Percentiles rank a stretch among this genome's conserved stretches.
Conservation (phyloP, 495 filamentous ascomycete species). For the Sporormia fimetaria region DNA sequence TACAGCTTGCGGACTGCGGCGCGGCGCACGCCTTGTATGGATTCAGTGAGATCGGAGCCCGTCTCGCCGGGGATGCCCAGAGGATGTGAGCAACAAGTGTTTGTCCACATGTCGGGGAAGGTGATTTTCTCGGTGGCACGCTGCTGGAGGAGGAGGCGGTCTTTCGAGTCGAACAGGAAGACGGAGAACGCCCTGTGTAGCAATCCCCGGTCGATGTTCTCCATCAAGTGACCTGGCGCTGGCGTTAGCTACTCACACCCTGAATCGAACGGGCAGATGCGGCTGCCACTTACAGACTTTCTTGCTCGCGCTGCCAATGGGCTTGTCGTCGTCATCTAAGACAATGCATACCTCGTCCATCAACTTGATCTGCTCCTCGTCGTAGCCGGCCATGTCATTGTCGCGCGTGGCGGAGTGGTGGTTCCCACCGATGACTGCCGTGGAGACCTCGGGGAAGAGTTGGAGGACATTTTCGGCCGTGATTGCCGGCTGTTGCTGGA, state of each 20-base stretch:
- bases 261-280: conserved; percentile 5
- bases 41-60: conserved; percentile 67
- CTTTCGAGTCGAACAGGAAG: conserved; percentile 87
- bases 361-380: conserved; percentile 91
- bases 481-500: conserved; percentile 41
- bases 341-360: conserved; percentile 99
- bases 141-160: conserved; percentile 86
- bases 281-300: conserved; percentile 65
- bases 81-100: conserved; percentile 98
- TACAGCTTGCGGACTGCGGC: conserved; percentile 87
- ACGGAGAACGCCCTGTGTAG: conserved; percentile 96
- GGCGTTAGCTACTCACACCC: conserved; percentile 5
- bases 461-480: conserved; percentile 78
- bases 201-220: conserved; percentile 89
- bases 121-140: conserved; percentile 97
- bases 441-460: conserved; percentile 93
- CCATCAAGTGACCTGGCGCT: conserved; percentile 81
- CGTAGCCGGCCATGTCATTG: conserved; percentile 64
- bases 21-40: conserved; percentile 72
- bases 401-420: conserved; percentile 30
- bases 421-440: conserved; percentile 47
- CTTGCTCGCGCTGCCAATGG: conserved; percentile 96
- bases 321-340: conserved; percentile 77
- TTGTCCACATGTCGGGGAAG: conserved; percentile 99
- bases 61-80: conserved; percentile 86